These are phyloP conservation scores for Aspergillus aculeatus DNA, from an alignment of 2,329 filamentous ascomycete species.

Conservation along the genomic window DNA sequence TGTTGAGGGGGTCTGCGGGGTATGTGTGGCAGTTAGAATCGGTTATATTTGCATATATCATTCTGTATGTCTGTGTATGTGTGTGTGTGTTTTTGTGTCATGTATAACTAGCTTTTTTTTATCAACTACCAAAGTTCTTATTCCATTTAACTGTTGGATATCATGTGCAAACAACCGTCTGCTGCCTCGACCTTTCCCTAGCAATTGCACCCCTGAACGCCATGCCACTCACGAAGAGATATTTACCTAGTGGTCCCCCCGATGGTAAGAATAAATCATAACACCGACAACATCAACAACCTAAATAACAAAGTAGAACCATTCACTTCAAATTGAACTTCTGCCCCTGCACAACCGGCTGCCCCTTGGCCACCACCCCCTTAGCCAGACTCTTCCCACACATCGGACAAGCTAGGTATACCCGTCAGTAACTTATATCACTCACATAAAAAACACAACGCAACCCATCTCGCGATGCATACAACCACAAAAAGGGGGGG, in stretches of 20 bases:
- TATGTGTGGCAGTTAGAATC: not conserved
- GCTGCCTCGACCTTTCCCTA: not conserved
- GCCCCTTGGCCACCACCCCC: constrained; percentile 43
- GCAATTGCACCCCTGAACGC: constrained; percentile 9
- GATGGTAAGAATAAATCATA: not conserved
- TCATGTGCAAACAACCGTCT: constrained; percentile 3
- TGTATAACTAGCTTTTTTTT: constrained; percentile 39
- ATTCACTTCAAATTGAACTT: constrained; percentile 63
- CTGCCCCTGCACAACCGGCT: constrained; percentile 58
- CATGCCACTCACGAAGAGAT: constrained; percentile 7
- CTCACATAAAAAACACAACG: constrained; percentile 2
- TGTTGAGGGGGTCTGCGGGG: not conserved
- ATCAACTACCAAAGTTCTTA: not conserved
- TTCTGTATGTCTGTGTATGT: not conserved
- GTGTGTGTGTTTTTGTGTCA: constrained; percentile 30
- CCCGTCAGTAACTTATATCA: constrained; percentile 12
- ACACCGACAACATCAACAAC: not conserved
- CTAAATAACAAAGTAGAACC: not conserved
- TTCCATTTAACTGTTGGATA: constrained; percentile 20
- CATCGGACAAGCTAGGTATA: constrained; percentile 56
- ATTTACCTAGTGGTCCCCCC: not conserved
- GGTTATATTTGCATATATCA: constrained; percentile 34
- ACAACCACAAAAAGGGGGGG: not conserved
- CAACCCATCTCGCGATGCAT: not conserved
- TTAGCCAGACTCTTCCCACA: constrained; percentile 58